phyloP scores from a whole-genome alignment of 306 rosid species.

The Sesbania bispinosa region DNA sequence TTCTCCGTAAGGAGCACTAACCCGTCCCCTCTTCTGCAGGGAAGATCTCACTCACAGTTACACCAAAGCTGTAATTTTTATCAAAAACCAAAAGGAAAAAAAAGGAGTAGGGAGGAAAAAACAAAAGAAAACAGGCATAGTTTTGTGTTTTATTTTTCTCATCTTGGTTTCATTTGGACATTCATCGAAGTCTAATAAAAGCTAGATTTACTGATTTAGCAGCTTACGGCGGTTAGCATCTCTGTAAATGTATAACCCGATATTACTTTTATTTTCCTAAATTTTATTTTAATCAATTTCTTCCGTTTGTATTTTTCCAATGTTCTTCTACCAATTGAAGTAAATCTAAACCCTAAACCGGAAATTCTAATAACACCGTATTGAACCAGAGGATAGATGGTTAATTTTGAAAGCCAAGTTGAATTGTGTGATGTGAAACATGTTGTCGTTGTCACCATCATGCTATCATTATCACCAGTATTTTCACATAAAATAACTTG shows the following conservation, averaged over 20 bases:
- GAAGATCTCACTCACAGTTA: constrained; percentile 59
- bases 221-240: constrained; percentile 38
- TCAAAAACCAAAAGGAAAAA: constrained; percentile 13
- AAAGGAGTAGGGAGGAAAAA: neutral
- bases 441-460: no score
- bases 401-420: neutral
- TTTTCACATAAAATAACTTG: neutral
- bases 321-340: neutral
- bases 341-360: no score
- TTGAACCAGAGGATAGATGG: neutral
- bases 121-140: constrained; percentile 15
- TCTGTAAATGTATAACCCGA: constrained; percentile 35
- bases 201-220: constrained; percentile 38
- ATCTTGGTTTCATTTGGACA: constrained; percentile 31
- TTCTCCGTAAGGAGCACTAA: constrained; percentile 70
- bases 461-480: neutral
- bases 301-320: neutral
- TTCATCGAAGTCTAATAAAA: constrained; percentile 49
- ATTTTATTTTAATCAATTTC: constrained; percentile 27
- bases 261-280: constrained; percentile 9
- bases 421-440: no score
- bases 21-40: constrained; percentile 39
- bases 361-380: neutral
- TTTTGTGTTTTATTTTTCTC: constrained; percentile 23
- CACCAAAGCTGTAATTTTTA: constrained; percentile 42